phyloP scores from a whole-genome alignment of 2,329 filamentous ascomycete genomes.

The Xylaria sp. region DNA sequence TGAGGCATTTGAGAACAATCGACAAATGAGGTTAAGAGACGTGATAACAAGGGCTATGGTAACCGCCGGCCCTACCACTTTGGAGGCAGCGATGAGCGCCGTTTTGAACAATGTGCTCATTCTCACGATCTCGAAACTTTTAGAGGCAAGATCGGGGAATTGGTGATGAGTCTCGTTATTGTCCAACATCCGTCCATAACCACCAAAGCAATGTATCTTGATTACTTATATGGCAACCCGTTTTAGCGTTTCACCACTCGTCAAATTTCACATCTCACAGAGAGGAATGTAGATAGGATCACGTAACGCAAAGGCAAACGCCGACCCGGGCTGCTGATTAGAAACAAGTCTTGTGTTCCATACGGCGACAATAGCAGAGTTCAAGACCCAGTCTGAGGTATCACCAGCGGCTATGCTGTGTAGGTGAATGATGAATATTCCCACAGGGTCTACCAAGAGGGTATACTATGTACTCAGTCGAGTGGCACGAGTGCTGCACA shows the following conservation, averaged over 20 bases:
- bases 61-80: constrained; percentile 13
- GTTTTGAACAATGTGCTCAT: constrained; percentile 23
- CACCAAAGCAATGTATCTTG: not conserved
- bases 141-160: not conserved
- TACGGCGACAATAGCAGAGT: not conserved
- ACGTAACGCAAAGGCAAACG: constrained; percentile 22
- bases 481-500: not conserved
- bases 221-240: constrained; percentile 1
- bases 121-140: not conserved
- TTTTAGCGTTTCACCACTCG: constrained; percentile 3
- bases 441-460: not conserved
- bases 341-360: constrained; percentile 3
- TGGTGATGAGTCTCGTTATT: not conserved
- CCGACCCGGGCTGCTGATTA: not conserved
- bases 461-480: not conserved
- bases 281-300: not conserved
- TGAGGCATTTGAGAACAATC: constrained; percentile 44
- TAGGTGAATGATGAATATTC: not conserved
- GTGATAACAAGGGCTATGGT: constrained; percentile 32
- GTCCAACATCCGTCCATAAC: not conserved
- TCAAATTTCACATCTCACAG: not conserved
- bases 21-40: constrained; percentile 40
- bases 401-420: constrained; percentile 6
- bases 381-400: constrained; percentile 5
- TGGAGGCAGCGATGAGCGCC: constrained; percentile 5